phyloP scores from a whole-genome alignment of 23 red algal genomes.

The Gracilaria gracilis region DNA sequence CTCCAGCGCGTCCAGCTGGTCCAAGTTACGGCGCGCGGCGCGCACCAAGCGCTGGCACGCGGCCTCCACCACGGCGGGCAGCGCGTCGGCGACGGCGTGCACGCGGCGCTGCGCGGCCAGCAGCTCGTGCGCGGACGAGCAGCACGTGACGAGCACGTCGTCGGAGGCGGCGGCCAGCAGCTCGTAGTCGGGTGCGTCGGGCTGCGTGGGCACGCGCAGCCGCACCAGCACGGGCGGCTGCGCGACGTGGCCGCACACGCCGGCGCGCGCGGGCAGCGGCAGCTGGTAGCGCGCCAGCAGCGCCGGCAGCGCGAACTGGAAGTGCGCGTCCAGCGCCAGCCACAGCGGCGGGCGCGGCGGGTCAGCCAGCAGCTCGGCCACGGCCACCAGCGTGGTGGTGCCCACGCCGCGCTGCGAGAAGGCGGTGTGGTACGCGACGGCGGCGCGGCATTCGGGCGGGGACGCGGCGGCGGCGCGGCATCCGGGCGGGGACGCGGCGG shows the following conservation, averaged over 20 bases:
- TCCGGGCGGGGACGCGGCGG: background rate
- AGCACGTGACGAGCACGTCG: conserved; percentile 10
- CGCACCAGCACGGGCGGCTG: conserved; percentile 2
- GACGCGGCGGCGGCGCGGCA: background rate
- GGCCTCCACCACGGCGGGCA: background rate
- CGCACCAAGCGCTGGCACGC: background rate
- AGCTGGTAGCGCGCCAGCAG: background rate
- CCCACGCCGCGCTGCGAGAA: background rate
- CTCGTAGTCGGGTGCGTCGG: background rate
- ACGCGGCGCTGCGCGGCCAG: no score
- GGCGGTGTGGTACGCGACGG: background rate
- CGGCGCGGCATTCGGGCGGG: background rate
- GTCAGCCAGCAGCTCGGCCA: background rate
- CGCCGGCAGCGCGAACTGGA: background rate
- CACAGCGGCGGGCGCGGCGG: conserved; percentile 25
- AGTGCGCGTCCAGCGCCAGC: background rate
- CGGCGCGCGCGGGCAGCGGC: background rate
- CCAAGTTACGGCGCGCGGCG: background rate
- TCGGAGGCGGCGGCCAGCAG: background rate
- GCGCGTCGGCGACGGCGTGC: background rate
- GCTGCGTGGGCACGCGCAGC: background rate
- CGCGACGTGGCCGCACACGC: background rate
- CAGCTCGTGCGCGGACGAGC: background rate
- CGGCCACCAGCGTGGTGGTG: background rate
- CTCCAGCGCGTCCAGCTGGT: background rate